phyloP scores from a whole-genome alignment of 192 early-diverging fungal species.

The Linnemannia schmuckeri region DNA sequence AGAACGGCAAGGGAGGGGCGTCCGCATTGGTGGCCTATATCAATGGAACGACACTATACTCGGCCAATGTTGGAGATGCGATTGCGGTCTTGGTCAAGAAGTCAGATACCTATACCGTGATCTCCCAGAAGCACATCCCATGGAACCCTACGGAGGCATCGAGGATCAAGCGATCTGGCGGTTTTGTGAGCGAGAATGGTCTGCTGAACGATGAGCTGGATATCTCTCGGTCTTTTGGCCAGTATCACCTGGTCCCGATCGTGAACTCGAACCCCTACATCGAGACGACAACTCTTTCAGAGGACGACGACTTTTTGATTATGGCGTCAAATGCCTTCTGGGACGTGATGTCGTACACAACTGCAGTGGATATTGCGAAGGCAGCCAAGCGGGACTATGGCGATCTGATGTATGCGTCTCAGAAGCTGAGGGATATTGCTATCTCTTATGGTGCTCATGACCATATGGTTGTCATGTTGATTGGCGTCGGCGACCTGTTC shows the following conservation, averaged over 20 bases:
- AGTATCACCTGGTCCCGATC: constrained; percentile 84
- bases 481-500: constrained; percentile 88
- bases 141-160: constrained; percentile 75
- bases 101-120: constrained; percentile 73
- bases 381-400: constrained; percentile 70
- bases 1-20: constrained; percentile 74
- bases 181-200: constrained; percentile 81
- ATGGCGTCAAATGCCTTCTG: constrained; percentile 82
- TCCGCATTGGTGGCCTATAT: constrained; percentile 88
- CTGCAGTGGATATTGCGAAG: constrained; percentile 87
- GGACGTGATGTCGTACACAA: constrained; percentile 84
- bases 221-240: constrained; percentile 87
- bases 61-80: constrained; percentile 90
- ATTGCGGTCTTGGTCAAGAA: constrained; percentile 83
- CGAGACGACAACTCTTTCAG: constrained; percentile 75
- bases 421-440: constrained; percentile 89
- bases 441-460: constrained; percentile 84
- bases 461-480: constrained; percentile 90
- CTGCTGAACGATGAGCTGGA: constrained; percentile 82
- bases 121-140: constrained; percentile 81
- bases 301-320: constrained; percentile 86
- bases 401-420: constrained; percentile 80
- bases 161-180: constrained; percentile 85
- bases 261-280: constrained; percentile 91
- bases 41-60: constrained; percentile 80